phyloP scores from a whole-genome alignment of 768 basidiomycete genomes.

The Lactarius deliciosus region DNA sequence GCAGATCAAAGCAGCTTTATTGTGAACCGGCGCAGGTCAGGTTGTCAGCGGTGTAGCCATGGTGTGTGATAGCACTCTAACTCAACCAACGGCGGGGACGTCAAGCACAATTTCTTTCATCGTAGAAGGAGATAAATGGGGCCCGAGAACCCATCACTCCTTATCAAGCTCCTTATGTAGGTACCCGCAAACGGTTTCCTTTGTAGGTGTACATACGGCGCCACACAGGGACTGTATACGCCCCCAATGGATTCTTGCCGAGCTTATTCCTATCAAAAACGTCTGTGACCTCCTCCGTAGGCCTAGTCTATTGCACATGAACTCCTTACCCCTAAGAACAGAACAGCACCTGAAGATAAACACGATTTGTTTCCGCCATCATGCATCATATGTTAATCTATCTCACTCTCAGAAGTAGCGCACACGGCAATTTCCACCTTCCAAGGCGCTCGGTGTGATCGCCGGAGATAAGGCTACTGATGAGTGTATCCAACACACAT shows the following conservation, averaged over 20 bases:
- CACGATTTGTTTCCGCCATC: not conserved
- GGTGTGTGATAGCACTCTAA: not conserved
- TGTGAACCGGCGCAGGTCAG: not conserved
- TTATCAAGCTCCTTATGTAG: not conserved
- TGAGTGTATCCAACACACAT: not conserved
- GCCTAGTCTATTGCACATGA: not conserved
- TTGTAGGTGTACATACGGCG: not conserved
- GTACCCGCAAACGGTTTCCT: not conserved
- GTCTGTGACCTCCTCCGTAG: not conserved
- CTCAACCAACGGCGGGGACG: not conserved
- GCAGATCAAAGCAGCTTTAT: no score
- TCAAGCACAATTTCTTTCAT: not conserved
- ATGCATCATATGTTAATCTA: not conserved
- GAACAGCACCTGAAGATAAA: not conserved
- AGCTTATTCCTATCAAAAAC: not conserved
- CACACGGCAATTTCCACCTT: not conserved
- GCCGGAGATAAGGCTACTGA: not conserved
- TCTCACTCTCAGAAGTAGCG: not conserved
- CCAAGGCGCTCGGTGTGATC: not conserved
- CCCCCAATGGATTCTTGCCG: not conserved
- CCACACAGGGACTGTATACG: not conserved
- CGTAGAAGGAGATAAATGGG: not conserved
- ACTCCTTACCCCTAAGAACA: no score
- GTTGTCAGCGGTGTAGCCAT: not conserved
- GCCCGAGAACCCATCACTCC: not conserved